A percentile compares a stretch with the other conserved stretches of the same genome.
These are phyloP conservation scores for Colletotrichum graminicola DNA, from an alignment of 2,329 filamentous ascomycete genomes.

Conservation along the genomic window DNA sequence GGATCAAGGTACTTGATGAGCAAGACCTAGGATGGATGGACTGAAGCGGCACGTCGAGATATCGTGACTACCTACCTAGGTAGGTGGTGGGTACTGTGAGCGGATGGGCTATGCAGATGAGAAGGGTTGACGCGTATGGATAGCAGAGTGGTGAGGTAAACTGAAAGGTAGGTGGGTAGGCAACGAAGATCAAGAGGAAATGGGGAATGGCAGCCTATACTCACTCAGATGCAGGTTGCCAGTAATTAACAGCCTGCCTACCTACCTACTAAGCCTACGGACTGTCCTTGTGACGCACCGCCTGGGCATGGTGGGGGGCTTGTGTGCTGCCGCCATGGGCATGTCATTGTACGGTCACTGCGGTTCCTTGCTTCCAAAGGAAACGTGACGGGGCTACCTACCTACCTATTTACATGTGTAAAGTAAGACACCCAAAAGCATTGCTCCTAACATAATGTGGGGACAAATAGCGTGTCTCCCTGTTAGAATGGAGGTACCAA, in stretches of 20 bases:
- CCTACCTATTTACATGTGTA: too few relatives aligned
- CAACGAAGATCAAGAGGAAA: not conserved
- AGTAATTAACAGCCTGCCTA: conserved; percentile 2
- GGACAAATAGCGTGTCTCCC: not conserved
- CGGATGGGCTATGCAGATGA: not conserved
- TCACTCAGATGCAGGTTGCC: conserved; percentile 1
- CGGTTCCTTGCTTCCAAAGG: not conserved
- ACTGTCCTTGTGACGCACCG: conserved; percentile 32
- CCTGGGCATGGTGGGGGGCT: not conserved
- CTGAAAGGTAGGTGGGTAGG: not conserved
- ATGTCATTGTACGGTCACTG: not conserved
- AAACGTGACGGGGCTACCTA: not conserved
- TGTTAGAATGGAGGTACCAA: not conserved
- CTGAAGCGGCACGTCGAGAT: not conserved
- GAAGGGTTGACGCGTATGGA: not conserved
- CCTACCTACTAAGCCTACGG: not conserved
- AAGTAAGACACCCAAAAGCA: not conserved
- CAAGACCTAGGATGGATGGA: not conserved
- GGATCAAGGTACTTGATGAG: not conserved
- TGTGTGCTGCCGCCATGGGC: not conserved
- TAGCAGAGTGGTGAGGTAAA: not conserved
- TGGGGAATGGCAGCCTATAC: not conserved
- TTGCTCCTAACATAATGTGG: not conserved
- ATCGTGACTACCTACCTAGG: not conserved
- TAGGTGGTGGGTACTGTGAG: not conserved